These are phyloP conservation scores for Acacia acuminata DNA, from an alignment of 306 rosid genomes.

Conservation along the genomic window DNA sequence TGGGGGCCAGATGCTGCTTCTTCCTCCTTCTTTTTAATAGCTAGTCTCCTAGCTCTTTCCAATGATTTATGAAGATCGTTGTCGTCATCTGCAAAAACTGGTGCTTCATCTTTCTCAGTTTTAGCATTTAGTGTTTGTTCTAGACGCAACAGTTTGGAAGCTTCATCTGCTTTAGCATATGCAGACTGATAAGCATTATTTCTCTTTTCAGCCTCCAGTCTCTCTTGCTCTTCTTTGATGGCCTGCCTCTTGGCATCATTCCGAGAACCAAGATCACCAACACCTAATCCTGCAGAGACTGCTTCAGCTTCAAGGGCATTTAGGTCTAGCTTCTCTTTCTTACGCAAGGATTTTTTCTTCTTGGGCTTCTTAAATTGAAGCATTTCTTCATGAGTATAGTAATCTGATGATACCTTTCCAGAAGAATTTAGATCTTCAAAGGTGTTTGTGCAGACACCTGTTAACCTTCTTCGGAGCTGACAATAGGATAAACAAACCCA, in stretches of 20 bases:
- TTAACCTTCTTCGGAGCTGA: slow-evolving; percentile 80
- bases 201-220: slow-evolving; percentile 77
- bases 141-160: slow-evolving; percentile 71
- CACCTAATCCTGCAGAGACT: slow-evolving; percentile 86
- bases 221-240: slow-evolving; percentile 67
- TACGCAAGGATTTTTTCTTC: slow-evolving; percentile 89
- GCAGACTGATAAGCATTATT: slow-evolving; percentile 83
- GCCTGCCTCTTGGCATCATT: slow-evolving; percentile 70
- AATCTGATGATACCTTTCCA: slow-evolving; percentile 73
- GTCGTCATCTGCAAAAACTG: slow-evolving; percentile 71
- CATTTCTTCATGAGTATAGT: slow-evolving; percentile 88
- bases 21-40: slow-evolving; percentile 73
- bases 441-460: slow-evolving; percentile 56
- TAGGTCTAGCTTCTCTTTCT: slow-evolving; percentile 88
- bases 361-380: slow-evolving; percentile 83
- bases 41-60: slow-evolving; percentile 76
- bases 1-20: slow-evolving; percentile 67
- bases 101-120: slow-evolving; percentile 65
- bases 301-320: slow-evolving; percentile 98
- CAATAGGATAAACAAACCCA: slow-evolving; percentile 19
- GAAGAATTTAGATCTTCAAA: slow-evolving; percentile 72
- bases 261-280: slow-evolving; percentile 88
- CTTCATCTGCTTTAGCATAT: slow-evolving; percentile 87
- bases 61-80: slow-evolving; percentile 84
- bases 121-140: slow-evolving; percentile 55